phyloP scores from a whole-genome alignment of 768 basidiomycete species.

The Leccinum ochraceum region DNA sequence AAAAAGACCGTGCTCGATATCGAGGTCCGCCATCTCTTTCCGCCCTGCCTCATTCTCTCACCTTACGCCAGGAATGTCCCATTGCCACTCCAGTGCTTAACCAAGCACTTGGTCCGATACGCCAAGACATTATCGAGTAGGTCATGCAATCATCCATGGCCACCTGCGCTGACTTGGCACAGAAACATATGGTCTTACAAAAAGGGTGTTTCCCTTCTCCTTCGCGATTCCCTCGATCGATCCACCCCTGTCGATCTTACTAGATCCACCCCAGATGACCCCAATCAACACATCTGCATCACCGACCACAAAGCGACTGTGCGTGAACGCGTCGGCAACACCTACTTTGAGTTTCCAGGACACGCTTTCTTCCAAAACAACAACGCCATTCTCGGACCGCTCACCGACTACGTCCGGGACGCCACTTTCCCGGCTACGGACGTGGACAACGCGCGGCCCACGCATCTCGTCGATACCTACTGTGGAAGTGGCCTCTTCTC shows the following conservation, averaged over 20 bases:
- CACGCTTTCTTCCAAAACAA: constrained; percentile 99
- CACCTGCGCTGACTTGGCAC: constrained; percentile 10
- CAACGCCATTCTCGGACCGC: constrained; percentile 82
- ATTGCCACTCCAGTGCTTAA: constrained; percentile 86
- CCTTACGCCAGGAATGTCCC: constrained; percentile 71
- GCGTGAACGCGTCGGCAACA: constrained; percentile 81
- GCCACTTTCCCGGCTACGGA: constrained; percentile 55
- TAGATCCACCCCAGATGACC: constrained; percentile 35
- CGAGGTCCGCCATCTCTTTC: constrained; percentile 55
- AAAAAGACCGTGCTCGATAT: constrained; percentile 82
- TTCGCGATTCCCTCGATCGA: constrained; percentile 76
- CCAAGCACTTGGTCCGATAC: constrained; percentile 56
- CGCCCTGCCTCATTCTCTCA: not conserved
- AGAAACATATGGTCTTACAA: constrained; percentile 83
- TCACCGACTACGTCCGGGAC: constrained; percentile 81
- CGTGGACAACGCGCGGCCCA: constrained; percentile 39
- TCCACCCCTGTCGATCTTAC: constrained; percentile 25
- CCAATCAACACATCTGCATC: constrained; percentile 72
- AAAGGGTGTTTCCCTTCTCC: constrained; percentile 84
- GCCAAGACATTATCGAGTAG: constrained; percentile 69
- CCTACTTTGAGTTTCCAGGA: constrained; percentile 81
- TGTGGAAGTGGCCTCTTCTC: constrained; percentile 90
- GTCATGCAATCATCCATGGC: constrained; percentile 17
- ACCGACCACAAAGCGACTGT: constrained; percentile 80
- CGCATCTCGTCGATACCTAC: constrained; percentile 94